Percentiles rank a stretch among this genome's conserved stretches.
These are phyloP conservation scores for Rhynchospora pubera DNA, from an alignment of 176 grass and related monocot species.

Conservation along the genomic window DNA sequence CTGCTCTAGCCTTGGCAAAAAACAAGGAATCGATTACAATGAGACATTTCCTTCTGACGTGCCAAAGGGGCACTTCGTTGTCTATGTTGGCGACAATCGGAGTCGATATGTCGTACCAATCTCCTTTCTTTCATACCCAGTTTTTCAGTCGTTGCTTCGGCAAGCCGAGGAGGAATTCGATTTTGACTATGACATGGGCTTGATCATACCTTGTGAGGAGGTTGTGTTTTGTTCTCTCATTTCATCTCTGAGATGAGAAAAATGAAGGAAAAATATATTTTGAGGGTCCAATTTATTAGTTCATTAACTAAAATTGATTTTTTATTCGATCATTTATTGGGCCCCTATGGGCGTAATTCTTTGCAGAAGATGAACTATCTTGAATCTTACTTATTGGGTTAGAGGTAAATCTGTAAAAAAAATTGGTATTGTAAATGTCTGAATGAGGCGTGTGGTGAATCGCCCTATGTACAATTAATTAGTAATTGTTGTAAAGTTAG, in stretches of 20 bases:
- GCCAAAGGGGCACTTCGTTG: slow-evolving; percentile 79
- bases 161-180: slow-evolving; percentile 95
- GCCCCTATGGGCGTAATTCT: neutral
- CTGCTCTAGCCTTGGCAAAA: slow-evolving; percentile 70
- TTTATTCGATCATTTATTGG: neutral
- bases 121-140: slow-evolving; percentile 49
- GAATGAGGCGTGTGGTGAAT: slow-evolving; percentile 10
- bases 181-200: slow-evolving; percentile 53
- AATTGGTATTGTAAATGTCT: neutral
- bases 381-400: slow-evolving; percentile 4
- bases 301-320: neutral
- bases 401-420: slow-evolving; percentile 20
- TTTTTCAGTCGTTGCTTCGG: slow-evolving; percentile 73
- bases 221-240: slow-evolving; percentile 77
- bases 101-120: slow-evolving; percentile 81
- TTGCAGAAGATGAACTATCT: neutral
- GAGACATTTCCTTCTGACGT: slow-evolving; percentile 59
- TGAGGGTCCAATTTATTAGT: neutral
- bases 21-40: slow-evolving; percentile 26
- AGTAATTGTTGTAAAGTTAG: slow-evolving; percentile 7
- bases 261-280: neutral
- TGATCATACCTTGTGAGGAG: slow-evolving; percentile 96
- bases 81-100: slow-evolving; percentile 75
- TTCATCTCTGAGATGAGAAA: slow-evolving; percentile 55
- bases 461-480: slow-evolving; percentile 3